Evolutionary conservation across 306 rosid genomes (phyloP).

Genomic region (Pterocarpus santalinus): DNA sequence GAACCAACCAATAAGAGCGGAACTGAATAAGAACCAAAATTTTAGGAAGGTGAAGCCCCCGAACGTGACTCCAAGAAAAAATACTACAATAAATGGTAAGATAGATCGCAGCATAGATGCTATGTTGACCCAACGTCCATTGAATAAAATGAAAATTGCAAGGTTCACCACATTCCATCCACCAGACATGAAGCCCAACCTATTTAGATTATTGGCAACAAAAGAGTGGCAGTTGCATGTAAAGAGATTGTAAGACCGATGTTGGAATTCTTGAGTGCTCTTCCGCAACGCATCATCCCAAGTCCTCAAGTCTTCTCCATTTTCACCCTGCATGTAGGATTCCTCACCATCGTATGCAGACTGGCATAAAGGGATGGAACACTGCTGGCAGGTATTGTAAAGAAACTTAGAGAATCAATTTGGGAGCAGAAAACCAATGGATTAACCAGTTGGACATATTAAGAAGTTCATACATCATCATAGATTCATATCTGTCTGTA

Average conservation of each 20-base stretch:
- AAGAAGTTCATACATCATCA: slow-evolving; percentile 29
- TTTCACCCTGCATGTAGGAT: slow-evolving; percentile 55
- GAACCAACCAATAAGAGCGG: slow-evolving; percentile 88
- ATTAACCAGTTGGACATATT: slow-evolving; percentile 31
- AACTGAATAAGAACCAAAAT: slow-evolving; percentile 65
- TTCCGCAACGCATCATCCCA: slow-evolving; percentile 87
- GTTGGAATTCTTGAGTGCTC: slow-evolving; percentile 91
- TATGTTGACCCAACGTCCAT: slow-evolving; percentile 89
- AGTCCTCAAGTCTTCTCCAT: slow-evolving; percentile 58
- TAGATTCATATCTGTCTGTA: slow-evolving; percentile 21
- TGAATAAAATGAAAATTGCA: slow-evolving; percentile 77
- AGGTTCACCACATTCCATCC: slow-evolving; percentile 99
- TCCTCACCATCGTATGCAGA: slow-evolving; percentile 57
- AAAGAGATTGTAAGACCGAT: slow-evolving; percentile 79
- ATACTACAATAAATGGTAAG: slow-evolving; percentile 71
- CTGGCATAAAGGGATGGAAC: slow-evolving; percentile 53
- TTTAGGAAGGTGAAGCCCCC: slow-evolving; percentile 78
- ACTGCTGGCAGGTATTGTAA: slow-evolving; percentile 57
- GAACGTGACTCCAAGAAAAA: slow-evolving; percentile 70
- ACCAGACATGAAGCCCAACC: slow-evolving; percentile 71
- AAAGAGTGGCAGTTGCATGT: slow-evolving; percentile 97
- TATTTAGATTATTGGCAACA: slow-evolving; percentile 89
- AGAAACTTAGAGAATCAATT: slow-evolving; percentile 44
- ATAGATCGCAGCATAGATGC: slow-evolving; percentile 65
- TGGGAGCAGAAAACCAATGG: slow-evolving; percentile 28